phyloP scores from a whole-genome alignment of 768 basidiomycete genomes.

The Auriculariales sp. region DNA sequence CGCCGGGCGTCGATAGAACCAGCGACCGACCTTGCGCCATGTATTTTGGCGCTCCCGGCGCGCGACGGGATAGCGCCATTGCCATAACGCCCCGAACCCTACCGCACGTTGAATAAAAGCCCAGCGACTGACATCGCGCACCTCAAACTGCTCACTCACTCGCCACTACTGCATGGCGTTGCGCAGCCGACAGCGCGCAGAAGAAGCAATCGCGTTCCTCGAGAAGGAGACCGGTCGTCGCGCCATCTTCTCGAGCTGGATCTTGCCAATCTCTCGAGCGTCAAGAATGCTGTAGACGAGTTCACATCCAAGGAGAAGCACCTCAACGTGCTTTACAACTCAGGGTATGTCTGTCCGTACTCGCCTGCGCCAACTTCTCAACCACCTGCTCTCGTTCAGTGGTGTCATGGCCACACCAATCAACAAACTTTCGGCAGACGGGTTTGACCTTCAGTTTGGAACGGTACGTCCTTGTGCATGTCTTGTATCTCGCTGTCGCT shows the following conservation, averaged over 20 bases:
- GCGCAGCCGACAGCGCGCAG: conserved; percentile 1
- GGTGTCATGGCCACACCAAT: conserved; percentile 12
- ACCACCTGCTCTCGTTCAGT: not conserved
- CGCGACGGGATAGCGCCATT: no score
- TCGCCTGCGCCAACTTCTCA: not conserved
- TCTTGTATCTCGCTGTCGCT: not conserved
- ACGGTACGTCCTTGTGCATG: conserved; percentile 32
- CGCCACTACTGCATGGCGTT: conserved; percentile 9
- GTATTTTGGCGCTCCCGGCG: no score
- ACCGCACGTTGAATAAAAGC: no score
- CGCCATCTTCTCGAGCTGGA: conserved; percentile 19
- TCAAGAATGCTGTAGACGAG: conserved; percentile 16
- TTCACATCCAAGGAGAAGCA: conserved; percentile 24
- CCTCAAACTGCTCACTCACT: no score
- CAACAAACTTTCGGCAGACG: conserved; percentile 9
- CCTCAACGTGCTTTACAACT: conserved; percentile 36
- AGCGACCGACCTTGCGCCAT: no score
- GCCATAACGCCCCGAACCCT: no score
- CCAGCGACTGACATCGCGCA: no score
- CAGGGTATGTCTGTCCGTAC: conserved; percentile 22
- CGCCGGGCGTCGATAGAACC: no score
- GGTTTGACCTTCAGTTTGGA: conserved; percentile 13
- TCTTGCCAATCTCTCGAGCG: conserved; percentile 16
- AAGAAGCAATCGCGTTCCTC: conserved; percentile 11
- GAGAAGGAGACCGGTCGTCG: conserved; percentile 10